A percentile compares a stretch with the other conserved stretches of the same genome.
These are phyloP conservation scores for Oryza australiensis DNA, from an alignment of 176 grass and related monocot genomes.

Conservation along the genomic window DNA sequence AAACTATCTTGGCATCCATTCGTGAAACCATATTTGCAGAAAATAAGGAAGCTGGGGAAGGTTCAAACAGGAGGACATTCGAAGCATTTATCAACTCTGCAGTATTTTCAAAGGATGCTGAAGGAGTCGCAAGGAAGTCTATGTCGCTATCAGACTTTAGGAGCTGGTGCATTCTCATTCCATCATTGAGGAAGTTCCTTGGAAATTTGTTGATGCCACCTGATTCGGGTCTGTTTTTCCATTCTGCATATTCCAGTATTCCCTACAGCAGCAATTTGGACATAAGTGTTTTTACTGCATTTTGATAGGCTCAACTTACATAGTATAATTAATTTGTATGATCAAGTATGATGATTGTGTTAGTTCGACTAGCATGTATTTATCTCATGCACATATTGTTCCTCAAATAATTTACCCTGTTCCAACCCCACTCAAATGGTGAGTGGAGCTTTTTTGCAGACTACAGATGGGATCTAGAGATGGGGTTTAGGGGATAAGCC, in stretches of 20 bases:
- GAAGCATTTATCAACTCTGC: constrained; percentile 71
- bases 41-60: constrained; percentile 40
- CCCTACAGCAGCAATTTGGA: constrained; percentile 10
- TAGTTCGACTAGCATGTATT: neutral
- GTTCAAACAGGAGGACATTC: constrained; percentile 40
- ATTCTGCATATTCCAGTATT: constrained; percentile 22
- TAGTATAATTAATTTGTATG: neutral
- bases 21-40: constrained; percentile 67
- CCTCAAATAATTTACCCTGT: neutral
- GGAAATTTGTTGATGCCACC: constrained; percentile 74
- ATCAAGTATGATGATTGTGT: neutral
- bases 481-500: neutral
- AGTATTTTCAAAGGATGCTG: constrained; percentile 60
- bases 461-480: neutral
- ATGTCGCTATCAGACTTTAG: constrained; percentile 84
- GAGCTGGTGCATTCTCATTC: constrained; percentile 71
- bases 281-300: neutral
- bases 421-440: neutral
- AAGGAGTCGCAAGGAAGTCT: constrained; percentile 48
- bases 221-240: constrained; percentile 62
- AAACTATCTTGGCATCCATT: constrained; percentile 72
- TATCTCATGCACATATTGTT: neutral
- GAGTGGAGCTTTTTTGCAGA: neutral
- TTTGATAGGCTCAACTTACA: neutral
- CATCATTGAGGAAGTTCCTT: constrained; percentile 78